These are phyloP conservation scores for Ceraceosorus guamensis DNA, from an alignment of 1,284 basidiomycete species.

Conservation along the genomic window DNA sequence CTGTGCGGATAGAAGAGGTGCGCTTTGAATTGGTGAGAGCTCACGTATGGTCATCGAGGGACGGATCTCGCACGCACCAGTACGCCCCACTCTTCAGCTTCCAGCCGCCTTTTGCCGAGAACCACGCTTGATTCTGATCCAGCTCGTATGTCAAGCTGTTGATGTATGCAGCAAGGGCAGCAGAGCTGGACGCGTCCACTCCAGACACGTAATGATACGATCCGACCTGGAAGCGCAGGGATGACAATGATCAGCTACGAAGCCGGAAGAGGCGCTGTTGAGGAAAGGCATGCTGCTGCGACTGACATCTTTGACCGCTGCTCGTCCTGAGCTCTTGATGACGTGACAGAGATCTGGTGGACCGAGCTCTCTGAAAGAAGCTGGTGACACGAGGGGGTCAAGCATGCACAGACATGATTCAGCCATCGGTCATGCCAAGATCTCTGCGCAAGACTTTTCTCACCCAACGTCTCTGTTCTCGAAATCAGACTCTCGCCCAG, in stretches of 20 bases:
- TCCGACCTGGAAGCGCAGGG: conserved; percentile 23
- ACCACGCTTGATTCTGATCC: conserved; percentile 86
- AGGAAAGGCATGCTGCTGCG: background rate
- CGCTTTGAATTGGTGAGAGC: no score
- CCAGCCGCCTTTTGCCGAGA: conserved; percentile 65
- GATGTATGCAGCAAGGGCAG: conserved; percentile 93
- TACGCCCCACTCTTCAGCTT: conserved; percentile 90
- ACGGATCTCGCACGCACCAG: conserved; percentile 56
- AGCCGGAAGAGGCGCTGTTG: background rate
- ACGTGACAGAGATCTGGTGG: conserved; percentile 95
- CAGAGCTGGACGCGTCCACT: conserved; percentile 92
- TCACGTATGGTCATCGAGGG: background rate
- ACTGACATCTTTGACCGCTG: conserved; percentile 75
- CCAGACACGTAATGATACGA: conserved; percentile 63
- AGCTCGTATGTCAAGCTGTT: conserved; percentile 93
- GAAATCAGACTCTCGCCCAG: conserved; percentile 82
- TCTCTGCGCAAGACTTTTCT: conserved; percentile 51
- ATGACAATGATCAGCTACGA: background rate
- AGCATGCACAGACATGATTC: conserved; percentile 6
- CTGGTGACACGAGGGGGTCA: conserved; percentile 51
- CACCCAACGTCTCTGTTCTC: conserved; percentile 83
- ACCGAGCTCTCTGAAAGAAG: conserved; percentile 89
- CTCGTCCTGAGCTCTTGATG: conserved; percentile 72
- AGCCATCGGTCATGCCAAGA: no score
- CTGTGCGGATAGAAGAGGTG: conserved; percentile 2